A percentile compares a stretch with the other conserved stretches of the same genome.
Evolutionary conservation across 1,139 yeast genomes (phyloP).

Genomic region (Martiniozyma asiatica): DNA sequence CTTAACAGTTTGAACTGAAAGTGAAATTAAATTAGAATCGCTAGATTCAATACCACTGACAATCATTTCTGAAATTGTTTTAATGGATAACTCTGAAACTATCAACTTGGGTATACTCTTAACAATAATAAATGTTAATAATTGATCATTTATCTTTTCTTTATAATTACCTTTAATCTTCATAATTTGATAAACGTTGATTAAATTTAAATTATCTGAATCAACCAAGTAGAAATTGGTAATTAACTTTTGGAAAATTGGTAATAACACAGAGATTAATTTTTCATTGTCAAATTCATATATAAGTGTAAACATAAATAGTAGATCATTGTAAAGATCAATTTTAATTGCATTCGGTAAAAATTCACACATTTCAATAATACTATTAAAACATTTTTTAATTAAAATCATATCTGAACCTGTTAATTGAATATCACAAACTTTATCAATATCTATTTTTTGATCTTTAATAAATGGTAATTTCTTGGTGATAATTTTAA

Average conservation of each 20-base stretch:
- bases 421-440: conserved; percentile 14
- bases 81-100: conserved; percentile 24
- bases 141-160: conserved; percentile 32
- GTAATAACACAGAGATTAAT: conserved; percentile 42
- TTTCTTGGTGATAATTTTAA: conserved; percentile 48
- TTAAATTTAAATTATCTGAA: conserved; percentile 23
- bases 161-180: conserved; percentile 19
- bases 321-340: conserved; percentile 60
- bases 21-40: conserved; percentile 26
- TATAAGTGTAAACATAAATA: conserved; percentile 51
- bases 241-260: conserved; percentile 34
- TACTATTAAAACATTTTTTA: conserved; percentile 40
- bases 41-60: conserved; percentile 23
- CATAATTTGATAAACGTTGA: conserved; percentile 30
- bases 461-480: conserved; percentile 34
- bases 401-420: conserved; percentile 30
- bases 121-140: conserved; percentile 48
- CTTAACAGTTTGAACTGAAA: conserved; percentile 48
- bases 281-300: conserved; percentile 31
- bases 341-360: conserved; percentile 58
- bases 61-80: conserved; percentile 28
- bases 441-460: no score
- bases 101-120: conserved; percentile 38
- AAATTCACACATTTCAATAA: conserved; percentile 48
- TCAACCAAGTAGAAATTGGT: conserved; percentile 8